These are phyloP conservation scores for Candida pseudofarinosa DNA, from an alignment of 805 yeast species.

Conservation along the genomic window DNA sequence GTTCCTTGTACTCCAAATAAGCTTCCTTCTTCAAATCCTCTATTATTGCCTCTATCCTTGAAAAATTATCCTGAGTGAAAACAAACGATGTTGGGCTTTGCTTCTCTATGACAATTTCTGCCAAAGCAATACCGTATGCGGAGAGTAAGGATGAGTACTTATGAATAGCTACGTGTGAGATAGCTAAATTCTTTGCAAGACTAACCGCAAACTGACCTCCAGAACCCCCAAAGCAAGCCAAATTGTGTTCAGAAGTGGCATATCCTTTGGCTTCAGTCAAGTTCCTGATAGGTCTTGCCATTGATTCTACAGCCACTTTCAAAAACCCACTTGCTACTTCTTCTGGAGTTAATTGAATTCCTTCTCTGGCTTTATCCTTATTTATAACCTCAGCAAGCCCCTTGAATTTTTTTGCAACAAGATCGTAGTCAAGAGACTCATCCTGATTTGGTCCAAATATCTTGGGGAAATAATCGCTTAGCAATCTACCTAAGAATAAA, in stretches of 20 bases:
- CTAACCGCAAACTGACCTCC: conserved; percentile 31
- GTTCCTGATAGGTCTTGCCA: conserved; percentile 32
- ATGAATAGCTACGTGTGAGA: conserved; percentile 27
- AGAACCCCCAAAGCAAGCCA: conserved; percentile 36
- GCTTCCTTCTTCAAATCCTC: conserved; percentile 43
- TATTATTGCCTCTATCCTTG: conserved; percentile 43
- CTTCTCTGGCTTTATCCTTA: conserved; percentile 18
- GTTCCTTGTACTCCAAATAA: conserved; percentile 32
- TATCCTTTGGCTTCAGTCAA: conserved; percentile 34
- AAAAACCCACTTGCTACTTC: conserved; percentile 32
- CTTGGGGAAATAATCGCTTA: conserved; percentile 73
- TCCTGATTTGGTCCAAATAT: conserved; percentile 81
- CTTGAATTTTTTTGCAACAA: conserved; percentile 48
- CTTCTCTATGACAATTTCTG: conserved; percentile 32
- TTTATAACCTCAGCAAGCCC: conserved; percentile 47
- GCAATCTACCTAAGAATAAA: conserved; percentile 62
- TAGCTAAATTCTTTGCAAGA: conserved; percentile 26
- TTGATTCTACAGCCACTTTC: conserved; percentile 31
- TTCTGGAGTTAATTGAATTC: conserved; percentile 20
- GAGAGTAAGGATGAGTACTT: conserved; percentile 31
- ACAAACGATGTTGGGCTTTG: conserved; percentile 32
- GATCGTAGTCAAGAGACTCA: conserved; percentile 44
- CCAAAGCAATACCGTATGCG: conserved; percentile 31
- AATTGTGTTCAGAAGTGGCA: conserved; percentile 25
- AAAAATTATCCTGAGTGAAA: conserved; percentile 22